Conservation (phyloP, 139 green algal species). For the Diplosphaera chodatii region DNA sequence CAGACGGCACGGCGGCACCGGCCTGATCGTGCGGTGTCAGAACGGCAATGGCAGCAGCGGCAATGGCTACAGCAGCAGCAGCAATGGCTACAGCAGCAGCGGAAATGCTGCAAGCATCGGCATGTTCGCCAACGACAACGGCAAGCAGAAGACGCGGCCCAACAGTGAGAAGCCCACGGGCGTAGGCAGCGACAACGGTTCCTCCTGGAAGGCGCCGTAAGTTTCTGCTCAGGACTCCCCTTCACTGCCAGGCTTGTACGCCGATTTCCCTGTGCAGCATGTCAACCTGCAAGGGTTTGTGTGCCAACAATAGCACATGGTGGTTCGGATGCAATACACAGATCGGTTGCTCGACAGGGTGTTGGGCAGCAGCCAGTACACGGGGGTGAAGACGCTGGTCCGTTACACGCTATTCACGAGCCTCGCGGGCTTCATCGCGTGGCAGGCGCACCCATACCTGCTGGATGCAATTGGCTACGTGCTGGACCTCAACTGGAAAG, state of each 20-base stretch:
- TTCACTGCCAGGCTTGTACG: too few relatives aligned
- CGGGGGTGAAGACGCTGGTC: neutral
- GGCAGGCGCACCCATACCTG: neutral
- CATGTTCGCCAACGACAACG: too few relatives aligned
- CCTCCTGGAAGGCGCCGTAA: neutral
- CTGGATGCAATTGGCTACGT: neutral
- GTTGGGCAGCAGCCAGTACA: neutral
- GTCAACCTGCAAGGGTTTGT: too few relatives aligned
- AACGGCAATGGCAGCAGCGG: neutral
- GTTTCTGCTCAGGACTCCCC: neutral
- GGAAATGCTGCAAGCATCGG: too few relatives aligned
- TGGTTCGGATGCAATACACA: too few relatives aligned
- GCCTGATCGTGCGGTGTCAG: neutral
- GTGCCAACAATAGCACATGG: too few relatives aligned
- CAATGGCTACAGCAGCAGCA: neutral
- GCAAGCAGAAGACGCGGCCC: neutral
- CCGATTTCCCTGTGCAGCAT: too few relatives aligned
- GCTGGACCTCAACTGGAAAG: constrained; percentile 23
- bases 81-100: too few relatives aligned
- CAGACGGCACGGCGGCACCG: too few relatives aligned
- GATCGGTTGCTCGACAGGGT: too few relatives aligned
- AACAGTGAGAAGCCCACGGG: neutral
- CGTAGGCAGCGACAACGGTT: neutral
- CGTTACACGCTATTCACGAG: neutral
- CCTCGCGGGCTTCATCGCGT: neutral